A percentile compares a stretch with the other conserved stretches of the same genome.
Conservation (phyloP, 2,329 filamentous ascomycete species). For the Tolypocladium amazonense region DNA sequence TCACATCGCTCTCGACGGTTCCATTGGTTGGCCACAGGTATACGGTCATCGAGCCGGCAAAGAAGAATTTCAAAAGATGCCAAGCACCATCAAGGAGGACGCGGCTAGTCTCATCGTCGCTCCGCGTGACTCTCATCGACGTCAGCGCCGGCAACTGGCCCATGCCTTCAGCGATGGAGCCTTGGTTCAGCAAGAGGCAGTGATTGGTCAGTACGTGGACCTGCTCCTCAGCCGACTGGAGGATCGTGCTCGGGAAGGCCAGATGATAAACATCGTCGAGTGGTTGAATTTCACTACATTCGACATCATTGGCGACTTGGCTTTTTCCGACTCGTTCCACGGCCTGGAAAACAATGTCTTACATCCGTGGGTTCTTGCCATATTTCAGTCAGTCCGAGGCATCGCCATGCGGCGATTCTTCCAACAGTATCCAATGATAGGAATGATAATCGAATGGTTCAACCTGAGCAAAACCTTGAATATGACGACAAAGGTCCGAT, state of each 20-base stretch:
- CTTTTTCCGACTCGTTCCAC: slow-evolving; percentile 31
- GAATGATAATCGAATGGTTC: not conserved
- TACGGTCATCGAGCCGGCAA: slow-evolving; percentile 13
- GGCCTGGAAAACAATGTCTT: slow-evolving; percentile 17
- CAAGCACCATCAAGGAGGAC: slow-evolving; percentile 1
- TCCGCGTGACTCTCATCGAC: slow-evolving; percentile 8
- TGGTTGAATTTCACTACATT: slow-evolving; percentile 28
- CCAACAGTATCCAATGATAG: slow-evolving; percentile 1
- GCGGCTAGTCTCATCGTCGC: slow-evolving; percentile 8
- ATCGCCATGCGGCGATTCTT: slow-evolving; percentile 6
- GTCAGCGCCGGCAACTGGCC: slow-evolving; percentile 12
- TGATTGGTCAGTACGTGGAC: slow-evolving; percentile 15
- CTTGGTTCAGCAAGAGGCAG: slow-evolving; percentile 18
- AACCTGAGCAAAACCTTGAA: not conserved
- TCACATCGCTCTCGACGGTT: slow-evolving; percentile 23
- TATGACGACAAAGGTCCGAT: slow-evolving; percentile 4
- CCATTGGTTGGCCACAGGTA: slow-evolving; percentile 22
- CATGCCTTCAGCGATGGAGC: slow-evolving; percentile 20
- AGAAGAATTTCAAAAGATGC: slow-evolving; percentile 7
- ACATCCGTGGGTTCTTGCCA: slow-evolving; percentile 14
- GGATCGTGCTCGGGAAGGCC: slow-evolving; percentile 4
- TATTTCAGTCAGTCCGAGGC: slow-evolving; percentile 8
- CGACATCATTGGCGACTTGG: slow-evolving; percentile 29
- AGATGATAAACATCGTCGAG: slow-evolving; percentile 14
- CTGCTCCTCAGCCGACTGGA: slow-evolving; percentile 11